Conservation (phyloP, 208 protist genomes). For the Acanthamoeba royreba region DNA sequence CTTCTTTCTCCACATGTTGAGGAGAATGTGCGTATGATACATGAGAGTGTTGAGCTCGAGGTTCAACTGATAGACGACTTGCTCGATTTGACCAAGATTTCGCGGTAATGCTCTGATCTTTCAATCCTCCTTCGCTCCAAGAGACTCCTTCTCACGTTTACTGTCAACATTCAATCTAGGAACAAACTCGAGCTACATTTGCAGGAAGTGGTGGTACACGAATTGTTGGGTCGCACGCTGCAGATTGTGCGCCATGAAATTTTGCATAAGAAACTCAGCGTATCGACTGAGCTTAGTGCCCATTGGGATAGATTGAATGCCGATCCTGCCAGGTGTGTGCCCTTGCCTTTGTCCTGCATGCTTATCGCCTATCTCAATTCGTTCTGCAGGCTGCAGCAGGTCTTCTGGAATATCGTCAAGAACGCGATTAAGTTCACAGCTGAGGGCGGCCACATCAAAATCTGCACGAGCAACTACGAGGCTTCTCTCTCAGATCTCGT, state of each 20-base stretch:
- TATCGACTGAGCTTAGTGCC: background rate
- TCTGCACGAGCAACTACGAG: background rate
- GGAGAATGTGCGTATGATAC: background rate
- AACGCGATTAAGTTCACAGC: slow-evolving; percentile 33
- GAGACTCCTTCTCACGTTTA: background rate
- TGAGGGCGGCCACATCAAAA: background rate
- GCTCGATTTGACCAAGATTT: slow-evolving; percentile 40
- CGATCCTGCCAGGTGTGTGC: background rate
- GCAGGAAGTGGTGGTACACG: background rate
- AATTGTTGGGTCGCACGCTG: background rate
- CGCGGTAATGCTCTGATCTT: background rate
- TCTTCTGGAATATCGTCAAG: background rate
- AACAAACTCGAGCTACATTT: slow-evolving; percentile 23
- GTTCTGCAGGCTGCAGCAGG: background rate
- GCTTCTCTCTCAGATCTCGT: background rate
- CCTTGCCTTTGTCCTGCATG: background rate
- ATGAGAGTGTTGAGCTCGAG: background rate
- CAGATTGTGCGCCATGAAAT: slow-evolving; percentile 1
- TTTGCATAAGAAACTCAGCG: background rate
- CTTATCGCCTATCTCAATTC: background rate
- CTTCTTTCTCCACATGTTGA: background rate
- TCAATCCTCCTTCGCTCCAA: background rate
- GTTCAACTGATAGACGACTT: slow-evolving; percentile 42
- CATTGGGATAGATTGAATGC: background rate
- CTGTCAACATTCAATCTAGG: background rate